Base-by-base conservation (phyloP, 768 basidiomycete genomes). In the Trametes cingulata region DNA sequence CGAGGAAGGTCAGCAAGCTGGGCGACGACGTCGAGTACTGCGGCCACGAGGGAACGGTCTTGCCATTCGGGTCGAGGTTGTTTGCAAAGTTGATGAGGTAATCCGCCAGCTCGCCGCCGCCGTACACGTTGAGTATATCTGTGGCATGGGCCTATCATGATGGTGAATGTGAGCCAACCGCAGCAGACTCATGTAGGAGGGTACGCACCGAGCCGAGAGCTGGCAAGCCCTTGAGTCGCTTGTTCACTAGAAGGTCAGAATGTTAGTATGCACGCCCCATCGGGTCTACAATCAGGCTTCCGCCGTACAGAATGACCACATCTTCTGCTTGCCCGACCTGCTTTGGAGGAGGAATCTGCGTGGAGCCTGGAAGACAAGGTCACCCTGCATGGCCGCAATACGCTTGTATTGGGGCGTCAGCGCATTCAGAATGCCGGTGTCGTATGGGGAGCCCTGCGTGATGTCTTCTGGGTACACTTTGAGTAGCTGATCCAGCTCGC, bases 341-440 rank as follows among this genome's bases (percentile, higher is more conserved):
- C 72, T 55, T 29, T 78, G 65, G 29, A 84, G 64, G 60, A 85
- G 74, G 69, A 79, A 79, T 3, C 82, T 66, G 13, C 82, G 69
- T 43, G 83, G 78, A 0, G 74, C 80, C 57, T 84, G 78, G 71
- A 85, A 82, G 2, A 78, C 72, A 35, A 71, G 69, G 60, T 85
- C 84, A 0, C 83, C 84, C 49, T 75, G 73, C 60, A 84, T 72
- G 0, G 83, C 76, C 5, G 83, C 76, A 6, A 83, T 60, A 1
- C 82, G 74, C 63, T 85, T 85, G 70, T 74, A 83, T 56, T 85
- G 76, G 0, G 81, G 77, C 81, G 53, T 76, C 74, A 84, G 42
- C 0, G 74, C 76, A 53, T 85, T 83, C 24, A 76, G 58, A 41
- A 68, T 24, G 0, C 78, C 74, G 0, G 84, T 85, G 58, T 74